These are phyloP conservation scores for Remersonia thermophila DNA, from an alignment of 2,329 filamentous ascomycete genomes.

Conservation along the genomic window DNA sequence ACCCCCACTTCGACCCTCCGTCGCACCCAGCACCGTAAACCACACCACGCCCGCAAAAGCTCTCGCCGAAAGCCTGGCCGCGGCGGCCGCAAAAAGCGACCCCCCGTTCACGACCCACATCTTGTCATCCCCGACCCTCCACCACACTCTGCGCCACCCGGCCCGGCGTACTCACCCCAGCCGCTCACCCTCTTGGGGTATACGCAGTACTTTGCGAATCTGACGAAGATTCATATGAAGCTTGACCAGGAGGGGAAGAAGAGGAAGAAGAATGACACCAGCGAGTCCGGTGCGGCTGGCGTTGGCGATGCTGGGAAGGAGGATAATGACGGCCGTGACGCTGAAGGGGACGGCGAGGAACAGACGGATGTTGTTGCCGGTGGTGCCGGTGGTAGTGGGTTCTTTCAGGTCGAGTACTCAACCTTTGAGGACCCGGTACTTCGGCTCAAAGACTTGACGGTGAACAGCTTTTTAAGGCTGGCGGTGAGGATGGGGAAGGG, in stretches of 20 bases:
- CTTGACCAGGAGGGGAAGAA: conserved; percentile 24
- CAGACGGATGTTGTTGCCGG: too few relatives aligned
- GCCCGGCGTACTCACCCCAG: conserved; percentile 83
- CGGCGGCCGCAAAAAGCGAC: conserved; percentile 29
- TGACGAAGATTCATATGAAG: conserved; percentile 68
- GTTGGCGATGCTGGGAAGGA: too few relatives aligned
- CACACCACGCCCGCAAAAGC: conserved; percentile 14
- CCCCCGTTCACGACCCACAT: conserved; percentile 44
- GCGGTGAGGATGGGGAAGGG: conserved; percentile 62
- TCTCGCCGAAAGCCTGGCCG: conserved; percentile 32
- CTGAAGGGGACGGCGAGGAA: too few relatives aligned
- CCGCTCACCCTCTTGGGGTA: conserved; percentile 67
- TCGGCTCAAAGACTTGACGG: conserved; percentile 68
- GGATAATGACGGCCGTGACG: too few relatives aligned
- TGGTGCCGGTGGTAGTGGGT: background rate
- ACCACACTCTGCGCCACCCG: conserved; percentile 58
- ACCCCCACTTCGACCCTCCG: too few relatives aligned
- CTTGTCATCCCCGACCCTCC: conserved; percentile 60
- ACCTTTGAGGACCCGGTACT: conserved; percentile 68
- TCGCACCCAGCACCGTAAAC: too few relatives aligned
- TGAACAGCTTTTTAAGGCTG: conserved; percentile 66
- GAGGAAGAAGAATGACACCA: conserved; percentile 24
- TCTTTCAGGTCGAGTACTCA: conserved; percentile 73
- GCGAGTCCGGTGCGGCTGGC: too few relatives aligned
- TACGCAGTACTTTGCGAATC: conserved; percentile 85